Conservation (phyloP, 352 stramenopile species). For the Bremia lactucae region DNA sequence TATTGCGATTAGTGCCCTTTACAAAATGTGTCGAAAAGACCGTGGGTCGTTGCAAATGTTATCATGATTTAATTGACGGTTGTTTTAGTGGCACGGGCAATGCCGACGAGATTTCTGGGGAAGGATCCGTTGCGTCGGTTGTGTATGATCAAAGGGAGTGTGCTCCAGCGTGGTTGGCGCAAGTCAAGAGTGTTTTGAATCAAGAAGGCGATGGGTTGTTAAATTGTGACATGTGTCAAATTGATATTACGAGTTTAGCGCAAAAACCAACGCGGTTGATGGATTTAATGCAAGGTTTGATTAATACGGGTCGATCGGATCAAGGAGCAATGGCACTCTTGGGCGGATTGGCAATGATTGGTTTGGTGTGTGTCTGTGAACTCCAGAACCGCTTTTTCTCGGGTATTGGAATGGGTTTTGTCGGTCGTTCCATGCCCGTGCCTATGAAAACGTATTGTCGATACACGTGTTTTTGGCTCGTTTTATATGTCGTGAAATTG, state of each 20-base stretch:
- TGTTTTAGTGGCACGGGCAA: slow-evolving; percentile 35
- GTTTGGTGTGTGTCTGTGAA: slow-evolving; percentile 51
- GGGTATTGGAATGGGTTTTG: slow-evolving; percentile 62
- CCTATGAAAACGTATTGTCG: slow-evolving; percentile 64
- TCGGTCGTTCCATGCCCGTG: slow-evolving; percentile 65
- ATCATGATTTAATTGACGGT: slow-evolving; percentile 31
- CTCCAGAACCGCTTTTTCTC: slow-evolving; percentile 62
- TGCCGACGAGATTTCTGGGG: slow-evolving; percentile 27
- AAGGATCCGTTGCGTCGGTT: slow-evolving; percentile 12
- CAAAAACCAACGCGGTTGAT: slow-evolving; percentile 33
- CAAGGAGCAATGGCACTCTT: slow-evolving; percentile 22
- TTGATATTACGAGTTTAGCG: slow-evolving; percentile 61
- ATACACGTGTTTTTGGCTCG: slow-evolving; percentile 78
- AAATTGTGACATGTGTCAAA: slow-evolving; percentile 63
- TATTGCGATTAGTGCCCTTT: slow-evolving; percentile 40
- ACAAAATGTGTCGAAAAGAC: slow-evolving; percentile 28
- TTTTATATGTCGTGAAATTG: slow-evolving; percentile 67
- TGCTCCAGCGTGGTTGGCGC: slow-evolving; percentile 32
- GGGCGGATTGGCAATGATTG: slow-evolving; percentile 49
- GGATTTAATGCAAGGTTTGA: slow-evolving; percentile 40
- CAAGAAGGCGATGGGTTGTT: slow-evolving; percentile 37
- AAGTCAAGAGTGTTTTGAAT: slow-evolving; percentile 42
- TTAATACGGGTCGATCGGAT: slow-evolving; percentile 29
- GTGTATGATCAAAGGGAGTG: slow-evolving; percentile 53
- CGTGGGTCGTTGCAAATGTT: slow-evolving; percentile 34